A percentile compares a stretch with the other conserved stretches of the same genome.
phyloP scores from a whole-genome alignment of 2,329 filamentous ascomycete genomes.

The Cercospora sp. region DNA sequence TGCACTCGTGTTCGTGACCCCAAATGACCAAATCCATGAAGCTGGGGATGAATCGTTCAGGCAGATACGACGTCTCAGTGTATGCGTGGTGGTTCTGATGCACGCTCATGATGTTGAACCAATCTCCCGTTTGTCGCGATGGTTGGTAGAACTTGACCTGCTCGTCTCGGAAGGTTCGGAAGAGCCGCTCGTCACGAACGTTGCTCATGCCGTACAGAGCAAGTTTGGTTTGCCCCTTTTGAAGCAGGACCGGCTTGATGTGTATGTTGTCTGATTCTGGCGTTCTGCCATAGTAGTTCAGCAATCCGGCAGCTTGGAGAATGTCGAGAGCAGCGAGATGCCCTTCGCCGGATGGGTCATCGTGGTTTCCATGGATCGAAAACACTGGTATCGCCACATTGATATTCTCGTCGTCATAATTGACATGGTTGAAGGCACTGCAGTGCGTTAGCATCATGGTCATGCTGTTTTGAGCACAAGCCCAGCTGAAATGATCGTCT shows the following conservation, averaged over 20 bases:
- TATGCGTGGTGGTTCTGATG: slow-evolving; percentile 96
- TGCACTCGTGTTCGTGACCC: slow-evolving; percentile 96
- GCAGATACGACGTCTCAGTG: slow-evolving; percentile 88
- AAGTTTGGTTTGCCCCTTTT: slow-evolving; percentile 90
- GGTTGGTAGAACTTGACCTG: slow-evolving; percentile 94
- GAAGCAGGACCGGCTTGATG: slow-evolving; percentile 85
- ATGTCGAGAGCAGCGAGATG: slow-evolving; percentile 89
- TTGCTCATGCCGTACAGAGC: slow-evolving; percentile 94
- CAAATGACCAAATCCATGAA: slow-evolving; percentile 91
- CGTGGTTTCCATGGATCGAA: slow-evolving; percentile 97
- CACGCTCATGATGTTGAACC: slow-evolving; percentile 94
- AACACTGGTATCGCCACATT: slow-evolving; percentile 97
- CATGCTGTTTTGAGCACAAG: not conserved
- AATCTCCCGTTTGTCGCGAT: slow-evolving; percentile 75
- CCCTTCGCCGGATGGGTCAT: slow-evolving; percentile 95
- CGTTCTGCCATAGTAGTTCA: slow-evolving; percentile 95
- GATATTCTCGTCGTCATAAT: slow-evolving; percentile 96
- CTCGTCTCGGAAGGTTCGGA: slow-evolving; percentile 87
- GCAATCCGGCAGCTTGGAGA: slow-evolving; percentile 81
- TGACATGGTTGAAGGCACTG: slow-evolving; percentile 83
- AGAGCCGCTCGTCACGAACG: slow-evolving; percentile 90
- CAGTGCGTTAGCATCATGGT: slow-evolving; percentile 15
- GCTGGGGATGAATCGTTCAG: slow-evolving; percentile 86
- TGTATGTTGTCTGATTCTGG: slow-evolving; percentile 92
- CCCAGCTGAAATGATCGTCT: not conserved